Conservation (phyloP, 2,329 filamentous ascomycete species). For the Fusarium nematophilum region DNA sequence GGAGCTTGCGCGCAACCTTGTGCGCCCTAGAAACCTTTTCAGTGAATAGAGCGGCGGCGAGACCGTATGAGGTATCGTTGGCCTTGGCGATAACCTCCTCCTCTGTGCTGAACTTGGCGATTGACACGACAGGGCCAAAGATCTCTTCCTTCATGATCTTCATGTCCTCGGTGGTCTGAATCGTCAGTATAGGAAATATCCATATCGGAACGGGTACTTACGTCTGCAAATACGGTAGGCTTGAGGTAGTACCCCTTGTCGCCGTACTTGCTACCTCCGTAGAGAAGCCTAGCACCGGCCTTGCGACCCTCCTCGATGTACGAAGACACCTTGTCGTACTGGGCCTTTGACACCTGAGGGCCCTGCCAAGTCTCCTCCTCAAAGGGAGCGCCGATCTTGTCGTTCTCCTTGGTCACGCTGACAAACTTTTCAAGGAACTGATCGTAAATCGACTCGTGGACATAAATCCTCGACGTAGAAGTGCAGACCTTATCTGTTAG, state of each 20-base stretch:
- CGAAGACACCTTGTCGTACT: slow-evolving; percentile 71
- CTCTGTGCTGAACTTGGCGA: slow-evolving; percentile 40
- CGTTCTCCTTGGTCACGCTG: slow-evolving; percentile 59
- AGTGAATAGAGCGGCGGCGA: slow-evolving; percentile 67
- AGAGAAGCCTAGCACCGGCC: slow-evolving; percentile 68
- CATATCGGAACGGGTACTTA: slow-evolving; percentile 9
- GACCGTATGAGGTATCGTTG: slow-evolving; percentile 62
- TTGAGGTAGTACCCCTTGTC: slow-evolving; percentile 44
- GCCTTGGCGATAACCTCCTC: slow-evolving; percentile 43
- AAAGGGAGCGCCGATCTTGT: slow-evolving; percentile 72
- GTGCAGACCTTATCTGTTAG: slow-evolving; percentile 61
- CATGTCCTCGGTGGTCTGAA: slow-evolving; percentile 41
- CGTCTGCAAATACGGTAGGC: slow-evolving; percentile 45
- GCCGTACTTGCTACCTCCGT: slow-evolving; percentile 43
- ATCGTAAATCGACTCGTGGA: slow-evolving; percentile 67
- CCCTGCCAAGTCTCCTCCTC: slow-evolving; percentile 71
- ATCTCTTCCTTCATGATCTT: slow-evolving; percentile 46
- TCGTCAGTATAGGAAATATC: slow-evolving; percentile 36
- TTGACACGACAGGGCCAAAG: slow-evolving; percentile 46
- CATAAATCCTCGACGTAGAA: slow-evolving; percentile 68
- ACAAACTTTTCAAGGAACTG: slow-evolving; percentile 68
- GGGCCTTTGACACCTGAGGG: slow-evolving; percentile 72
- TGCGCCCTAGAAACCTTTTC: slow-evolving; percentile 58
- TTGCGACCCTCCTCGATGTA: slow-evolving; percentile 74
- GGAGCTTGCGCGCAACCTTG: slow-evolving; percentile 59